Percentiles rank a stretch among this genome's conserved stretches.
These are phyloP conservation scores for Xylariaceae sp. DNA, from an alignment of 2,329 filamentous ascomycete genomes.

Conservation along the genomic window DNA sequence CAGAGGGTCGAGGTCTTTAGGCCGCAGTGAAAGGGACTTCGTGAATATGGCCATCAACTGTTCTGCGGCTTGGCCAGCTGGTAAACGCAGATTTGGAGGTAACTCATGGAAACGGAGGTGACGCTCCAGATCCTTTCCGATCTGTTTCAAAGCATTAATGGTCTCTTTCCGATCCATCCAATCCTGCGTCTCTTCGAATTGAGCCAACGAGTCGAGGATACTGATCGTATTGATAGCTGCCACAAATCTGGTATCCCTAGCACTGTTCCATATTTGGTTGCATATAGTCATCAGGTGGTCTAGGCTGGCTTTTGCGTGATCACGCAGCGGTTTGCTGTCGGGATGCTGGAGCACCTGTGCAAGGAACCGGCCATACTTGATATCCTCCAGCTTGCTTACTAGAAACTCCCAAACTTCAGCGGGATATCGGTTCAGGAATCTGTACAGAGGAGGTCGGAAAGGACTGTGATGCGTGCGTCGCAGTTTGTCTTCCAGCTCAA, in stretches of 20 bases:
- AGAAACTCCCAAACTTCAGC: slow-evolving; percentile 82
- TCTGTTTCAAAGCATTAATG: slow-evolving; percentile 55
- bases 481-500: slow-evolving; percentile 79
- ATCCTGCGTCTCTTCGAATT: slow-evolving; percentile 55
- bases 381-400: slow-evolving; percentile 71
- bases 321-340: slow-evolving; percentile 68
- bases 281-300: slow-evolving; percentile 65
- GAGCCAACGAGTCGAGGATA: slow-evolving; percentile 71
- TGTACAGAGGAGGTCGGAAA: slow-evolving; percentile 83
- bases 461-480: slow-evolving; percentile 85
- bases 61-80: slow-evolving; percentile 83
- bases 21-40: slow-evolving; percentile 68
- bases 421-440: slow-evolving; percentile 89
- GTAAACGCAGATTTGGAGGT: slow-evolving; percentile 67
- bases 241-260: slow-evolving; percentile 61
- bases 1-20: slow-evolving; percentile 73
- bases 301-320: slow-evolving; percentile 67
- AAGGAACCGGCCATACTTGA: slow-evolving; percentile 85
- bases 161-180: slow-evolving; percentile 68
- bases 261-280: slow-evolving; percentile 57
- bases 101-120: slow-evolving; percentile 67
- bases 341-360: slow-evolving; percentile 76
- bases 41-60: slow-evolving; percentile 83
- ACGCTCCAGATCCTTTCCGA: slow-evolving; percentile 73
- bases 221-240: slow-evolving; percentile 85